phyloP scores from a whole-genome alignment of 345 rosid genomes.

The Abelmoschus esculentus region DNA sequence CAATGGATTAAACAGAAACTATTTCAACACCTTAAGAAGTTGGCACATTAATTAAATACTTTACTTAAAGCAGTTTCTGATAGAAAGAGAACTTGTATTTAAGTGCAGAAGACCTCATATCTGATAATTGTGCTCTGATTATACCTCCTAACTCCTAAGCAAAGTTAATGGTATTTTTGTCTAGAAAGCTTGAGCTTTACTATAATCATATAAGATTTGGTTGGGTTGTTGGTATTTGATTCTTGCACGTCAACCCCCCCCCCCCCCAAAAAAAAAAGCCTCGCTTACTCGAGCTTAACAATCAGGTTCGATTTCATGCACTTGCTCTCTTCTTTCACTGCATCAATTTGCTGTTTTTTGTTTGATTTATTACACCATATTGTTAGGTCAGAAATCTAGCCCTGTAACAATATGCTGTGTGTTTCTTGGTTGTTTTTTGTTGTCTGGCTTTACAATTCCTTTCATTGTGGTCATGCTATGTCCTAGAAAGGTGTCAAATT shows the following conservation, averaged over 20 bases:
- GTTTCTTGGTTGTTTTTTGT: too few relatives aligned
- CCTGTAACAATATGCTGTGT: too few relatives aligned
- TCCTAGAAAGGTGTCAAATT: too few relatives aligned
- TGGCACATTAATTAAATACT: conserved; percentile 49
- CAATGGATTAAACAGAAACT: conserved; percentile 74
- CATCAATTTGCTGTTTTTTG: too few relatives aligned
- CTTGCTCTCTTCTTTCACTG: too few relatives aligned
- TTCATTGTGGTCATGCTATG: too few relatives aligned
- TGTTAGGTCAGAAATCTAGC: too few relatives aligned
- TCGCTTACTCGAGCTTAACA: neutral
- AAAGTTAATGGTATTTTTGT: neutral
- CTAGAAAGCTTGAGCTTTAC: neutral
- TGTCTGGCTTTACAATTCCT: too few relatives aligned
- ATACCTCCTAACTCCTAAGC: neutral
- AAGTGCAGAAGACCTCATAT: neutral
- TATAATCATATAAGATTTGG: neutral
- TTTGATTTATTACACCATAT: too few relatives aligned
- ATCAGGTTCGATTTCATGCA: neutral
- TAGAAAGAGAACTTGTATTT: neutral
- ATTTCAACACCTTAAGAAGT: conserved; percentile 65
- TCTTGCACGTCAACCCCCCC: too few relatives aligned
- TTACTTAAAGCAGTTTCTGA: neutral
- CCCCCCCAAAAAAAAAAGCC: too few relatives aligned
- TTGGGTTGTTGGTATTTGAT: neutral
- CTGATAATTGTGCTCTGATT: neutral